Conservation (phyloP, 169 alveolate genomes). For the Condylostoma magnum region DNA sequence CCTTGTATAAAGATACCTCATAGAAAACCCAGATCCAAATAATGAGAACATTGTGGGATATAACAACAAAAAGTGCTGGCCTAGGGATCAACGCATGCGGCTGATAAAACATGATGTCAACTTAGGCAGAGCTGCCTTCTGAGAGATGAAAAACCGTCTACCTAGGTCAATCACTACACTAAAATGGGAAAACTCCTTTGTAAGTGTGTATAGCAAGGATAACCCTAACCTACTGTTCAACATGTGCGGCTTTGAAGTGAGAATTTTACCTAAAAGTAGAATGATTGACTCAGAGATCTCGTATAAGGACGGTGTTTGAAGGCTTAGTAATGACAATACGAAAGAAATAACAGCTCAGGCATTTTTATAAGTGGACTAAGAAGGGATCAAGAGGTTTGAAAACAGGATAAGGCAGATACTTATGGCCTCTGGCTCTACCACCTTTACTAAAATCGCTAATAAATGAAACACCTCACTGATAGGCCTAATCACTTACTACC, state of each 20-base stretch:
- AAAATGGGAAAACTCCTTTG: conserved; percentile 97
- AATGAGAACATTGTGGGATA: conserved; percentile 99
- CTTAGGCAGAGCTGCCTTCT: conserved; percentile 98
- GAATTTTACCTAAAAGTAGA: conserved; percentile 93
- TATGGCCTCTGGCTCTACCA: conserved; percentile 98
- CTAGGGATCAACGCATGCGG: conserved; percentile 99
- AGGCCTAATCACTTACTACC: conserved; percentile 98
- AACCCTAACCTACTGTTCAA: conserved; percentile 98
- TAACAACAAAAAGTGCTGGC: conserved; percentile 99
- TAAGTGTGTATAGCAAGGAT: conserved; percentile 97
- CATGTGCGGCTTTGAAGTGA: conserved; percentile 98
- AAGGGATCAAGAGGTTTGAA: conserved; percentile 95
- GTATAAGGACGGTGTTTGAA: conserved; percentile 97
- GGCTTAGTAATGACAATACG: conserved; percentile 95
- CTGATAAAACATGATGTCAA: conserved; percentile 97
- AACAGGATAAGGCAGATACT: conserved; percentile 96
- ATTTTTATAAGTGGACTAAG: conserved; percentile 98
- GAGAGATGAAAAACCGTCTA: conserved; percentile 99
- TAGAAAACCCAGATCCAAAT: conserved; percentile 99
- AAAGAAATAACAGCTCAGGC: conserved; percentile 99
- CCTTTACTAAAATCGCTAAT: conserved; percentile 99
- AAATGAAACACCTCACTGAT: conserved; percentile 99
- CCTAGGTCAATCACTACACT: conserved; percentile 98
- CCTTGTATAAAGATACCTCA: conserved; percentile 95
- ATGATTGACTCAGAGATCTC: conserved; percentile 73